These are phyloP conservation scores for Orbilia quercus DNA, from an alignment of 2,329 filamentous ascomycete genomes.

Conservation along the genomic window DNA sequence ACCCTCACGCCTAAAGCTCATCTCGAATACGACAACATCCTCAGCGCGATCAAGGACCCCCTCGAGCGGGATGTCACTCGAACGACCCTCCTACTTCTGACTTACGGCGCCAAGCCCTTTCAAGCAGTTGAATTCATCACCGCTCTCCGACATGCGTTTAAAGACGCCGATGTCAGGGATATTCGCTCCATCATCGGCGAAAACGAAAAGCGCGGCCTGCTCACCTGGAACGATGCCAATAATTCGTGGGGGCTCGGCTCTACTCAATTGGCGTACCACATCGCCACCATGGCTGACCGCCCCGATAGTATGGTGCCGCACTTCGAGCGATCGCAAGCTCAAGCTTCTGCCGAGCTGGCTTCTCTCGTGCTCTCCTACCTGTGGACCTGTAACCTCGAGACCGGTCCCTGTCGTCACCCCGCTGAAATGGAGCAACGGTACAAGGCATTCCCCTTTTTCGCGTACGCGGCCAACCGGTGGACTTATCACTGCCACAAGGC, in stretches of 20 bases:
- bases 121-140: neutral
- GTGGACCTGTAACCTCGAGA: neutral
- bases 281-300: neutral
- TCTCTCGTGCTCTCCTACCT: constrained; percentile 28
- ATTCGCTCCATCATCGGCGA: neutral
- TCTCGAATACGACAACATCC: neutral
- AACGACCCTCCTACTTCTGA: neutral
- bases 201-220: neutral
- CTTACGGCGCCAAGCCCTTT: neutral
- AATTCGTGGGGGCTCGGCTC: no score
- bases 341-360: constrained; percentile 5
- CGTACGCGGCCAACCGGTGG: constrained; percentile 37
- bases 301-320: neutral
- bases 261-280: no score
- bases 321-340: neutral
- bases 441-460: constrained; percentile 21
- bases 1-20: no score
- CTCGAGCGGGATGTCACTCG: constrained; percentile 2
- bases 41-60: constrained; percentile 3
- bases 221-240: neutral
- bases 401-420: constrained; percentile 10
- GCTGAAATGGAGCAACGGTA: constrained; percentile 10
- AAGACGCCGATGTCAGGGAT: neutral
- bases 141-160: neutral
- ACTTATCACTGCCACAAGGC: constrained; percentile 5